Conservation (phyloP, 371 early-diverging fungal species). For the Mortierella sp. region DNA sequence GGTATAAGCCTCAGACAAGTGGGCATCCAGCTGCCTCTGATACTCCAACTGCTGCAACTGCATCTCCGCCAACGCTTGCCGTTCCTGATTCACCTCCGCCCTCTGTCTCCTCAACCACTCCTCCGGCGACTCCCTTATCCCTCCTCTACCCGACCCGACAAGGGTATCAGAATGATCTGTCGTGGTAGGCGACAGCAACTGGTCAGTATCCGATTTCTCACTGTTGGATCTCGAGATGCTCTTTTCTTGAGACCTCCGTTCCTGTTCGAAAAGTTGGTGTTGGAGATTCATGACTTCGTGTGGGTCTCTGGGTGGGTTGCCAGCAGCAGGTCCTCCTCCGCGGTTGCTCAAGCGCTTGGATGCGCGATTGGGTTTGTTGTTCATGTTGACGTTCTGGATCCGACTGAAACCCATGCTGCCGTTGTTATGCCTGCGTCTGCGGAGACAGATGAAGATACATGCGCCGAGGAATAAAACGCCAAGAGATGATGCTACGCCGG, state of each 20-base stretch:
- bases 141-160: not conserved
- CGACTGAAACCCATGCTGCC: not conserved
- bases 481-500: not conserved
- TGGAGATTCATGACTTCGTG: not conserved
- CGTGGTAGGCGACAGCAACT: not conserved
- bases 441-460: not conserved
- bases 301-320: not conserved
- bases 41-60: not conserved
- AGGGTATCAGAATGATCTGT: not conserved
- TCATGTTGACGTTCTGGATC: not conserved
- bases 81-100: not conserved
- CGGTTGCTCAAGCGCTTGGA: not conserved
- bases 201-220: not conserved
- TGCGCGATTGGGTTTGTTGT: conserved; percentile 1
- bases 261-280: not conserved
- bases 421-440: not conserved
- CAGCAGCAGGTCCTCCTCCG: not conserved
- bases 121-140: not conserved
- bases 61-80: not conserved
- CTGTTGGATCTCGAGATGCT: not conserved
- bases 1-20: not conserved
- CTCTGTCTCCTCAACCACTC: not conserved
- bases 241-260: not conserved
- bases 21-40: not conserved
- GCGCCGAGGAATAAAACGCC: not conserved